These are phyloP conservation scores for Neopestalotiopsis rosae DNA, from an alignment of 2,329 filamentous ascomycete genomes.

Conservation along the genomic window DNA sequence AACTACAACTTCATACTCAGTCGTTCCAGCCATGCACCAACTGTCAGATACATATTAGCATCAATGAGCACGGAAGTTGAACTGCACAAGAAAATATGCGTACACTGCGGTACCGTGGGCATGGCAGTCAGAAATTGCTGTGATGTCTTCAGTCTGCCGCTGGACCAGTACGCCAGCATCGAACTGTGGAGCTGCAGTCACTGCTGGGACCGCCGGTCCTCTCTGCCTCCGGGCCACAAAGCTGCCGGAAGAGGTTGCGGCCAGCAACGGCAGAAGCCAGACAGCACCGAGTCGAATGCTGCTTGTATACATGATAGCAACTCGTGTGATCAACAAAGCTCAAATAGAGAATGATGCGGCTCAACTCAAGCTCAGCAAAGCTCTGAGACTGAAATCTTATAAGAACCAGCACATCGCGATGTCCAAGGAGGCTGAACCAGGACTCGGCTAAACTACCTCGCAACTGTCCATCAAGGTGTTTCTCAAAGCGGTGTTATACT, in stretches of 20 bases:
- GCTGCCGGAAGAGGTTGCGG: not conserved
- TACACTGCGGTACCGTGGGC: not conserved
- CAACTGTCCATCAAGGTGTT: conserved; percentile 10
- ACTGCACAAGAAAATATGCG: not conserved
- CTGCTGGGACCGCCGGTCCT: not conserved
- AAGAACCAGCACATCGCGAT: not conserved
- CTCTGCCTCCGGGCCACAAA: not conserved
- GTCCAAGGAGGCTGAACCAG: not conserved
- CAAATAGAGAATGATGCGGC: not conserved
- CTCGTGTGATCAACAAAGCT: not conserved
- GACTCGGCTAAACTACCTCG: not conserved
- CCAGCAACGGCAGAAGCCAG: not conserved
- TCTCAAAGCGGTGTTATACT: not conserved
- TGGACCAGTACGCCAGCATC: not conserved
- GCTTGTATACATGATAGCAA: not conserved
- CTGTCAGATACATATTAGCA: conserved; percentile 18
- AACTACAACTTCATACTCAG: conserved; percentile 36
- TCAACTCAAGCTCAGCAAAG: not conserved
- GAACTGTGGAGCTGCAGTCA: not conserved
- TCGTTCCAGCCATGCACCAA: conserved; percentile 36
- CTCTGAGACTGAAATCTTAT: not conserved
- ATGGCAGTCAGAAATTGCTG: not conserved
- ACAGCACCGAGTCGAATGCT: not conserved
- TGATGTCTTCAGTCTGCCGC: not conserved
- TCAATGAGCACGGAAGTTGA: not conserved